A percentile compares a stretch with the other conserved stretches of the same genome.
phyloP scores from a whole-genome alignment of 2,329 filamentous ascomycete species.

The Venturia nashicola region DNA sequence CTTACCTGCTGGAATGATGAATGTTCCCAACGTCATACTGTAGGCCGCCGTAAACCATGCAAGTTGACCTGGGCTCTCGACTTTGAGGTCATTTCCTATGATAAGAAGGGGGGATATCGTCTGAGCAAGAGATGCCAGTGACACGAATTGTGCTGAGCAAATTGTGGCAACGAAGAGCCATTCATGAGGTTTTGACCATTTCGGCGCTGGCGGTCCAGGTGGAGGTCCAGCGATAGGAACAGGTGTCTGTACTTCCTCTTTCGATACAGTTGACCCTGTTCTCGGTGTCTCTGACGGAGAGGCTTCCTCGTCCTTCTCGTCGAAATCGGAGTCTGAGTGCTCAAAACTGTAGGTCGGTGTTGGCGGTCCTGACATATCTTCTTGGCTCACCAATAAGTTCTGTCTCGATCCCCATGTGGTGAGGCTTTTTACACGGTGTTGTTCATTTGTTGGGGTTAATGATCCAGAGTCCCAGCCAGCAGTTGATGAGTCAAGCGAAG shows the following conservation, averaged over 20 bases:
- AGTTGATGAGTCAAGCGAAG: conserved; percentile 1
- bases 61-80: conserved; percentile 25
- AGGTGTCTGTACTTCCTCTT: not conserved
- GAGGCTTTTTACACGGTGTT: not conserved
- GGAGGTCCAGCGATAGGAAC: not conserved
- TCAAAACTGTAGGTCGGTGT: not conserved
- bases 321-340: not conserved
- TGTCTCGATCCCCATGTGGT: conserved; percentile 1
- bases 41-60: conserved; percentile 49
- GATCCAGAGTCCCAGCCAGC: conserved; percentile 1
- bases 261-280: not conserved
- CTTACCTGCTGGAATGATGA: conserved; percentile 22
- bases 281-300: not conserved
- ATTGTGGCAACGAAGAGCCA: conserved; percentile 9
- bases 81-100: conserved; percentile 7
- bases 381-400: not conserved
- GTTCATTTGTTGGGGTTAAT: not conserved
- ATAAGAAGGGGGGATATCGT: conserved; percentile 10
- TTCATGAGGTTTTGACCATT: conserved; percentile 9
- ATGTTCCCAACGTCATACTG: conserved; percentile 31
- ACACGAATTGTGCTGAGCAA: conserved; percentile 11
- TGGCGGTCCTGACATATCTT: not conserved
- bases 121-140: conserved; percentile 10
- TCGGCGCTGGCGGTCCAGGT: conserved; percentile 6
- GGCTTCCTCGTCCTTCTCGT: not conserved